phyloP scores from a whole-genome alignment of 257 asterid genomes.

The Solanum gandarillasii region DNA sequence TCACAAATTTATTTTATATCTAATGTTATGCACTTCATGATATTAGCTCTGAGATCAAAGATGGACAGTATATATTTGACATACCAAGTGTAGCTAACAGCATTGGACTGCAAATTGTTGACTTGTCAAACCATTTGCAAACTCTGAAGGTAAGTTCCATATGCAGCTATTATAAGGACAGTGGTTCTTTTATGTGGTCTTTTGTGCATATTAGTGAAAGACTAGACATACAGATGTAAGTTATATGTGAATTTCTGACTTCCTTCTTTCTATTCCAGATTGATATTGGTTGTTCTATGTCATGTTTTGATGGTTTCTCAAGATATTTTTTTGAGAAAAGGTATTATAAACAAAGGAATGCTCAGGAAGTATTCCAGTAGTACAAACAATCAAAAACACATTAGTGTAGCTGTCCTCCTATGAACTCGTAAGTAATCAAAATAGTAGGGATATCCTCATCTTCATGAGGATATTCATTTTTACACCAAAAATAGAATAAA shows the following conservation, averaged over 20 bases:
- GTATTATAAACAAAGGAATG: background rate
- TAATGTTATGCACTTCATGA: conserved; percentile 5
- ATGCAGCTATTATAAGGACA: background rate
- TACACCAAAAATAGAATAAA: background rate
- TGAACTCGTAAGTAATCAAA: background rate
- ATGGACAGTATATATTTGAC: conserved; percentile 79
- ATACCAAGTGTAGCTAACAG: conserved; percentile 70
- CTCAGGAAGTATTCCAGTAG: background rate
- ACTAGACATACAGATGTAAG: background rate
- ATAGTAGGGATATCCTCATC: background rate
- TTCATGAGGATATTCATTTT: background rate
- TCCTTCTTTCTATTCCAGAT: background rate
- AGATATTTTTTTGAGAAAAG: background rate
- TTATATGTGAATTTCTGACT: background rate
- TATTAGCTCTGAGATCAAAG: conserved; percentile 79
- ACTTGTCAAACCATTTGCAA: conserved; percentile 61
- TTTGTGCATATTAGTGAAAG: background rate
- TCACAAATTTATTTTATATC: background rate
- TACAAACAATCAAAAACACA: background rate
- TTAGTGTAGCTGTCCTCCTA: background rate
- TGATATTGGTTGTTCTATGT: background rate
- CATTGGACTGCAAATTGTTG: conserved; percentile 40
- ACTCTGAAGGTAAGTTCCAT: conserved; percentile 48
- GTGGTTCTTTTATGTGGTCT: background rate
- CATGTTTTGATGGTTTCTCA: background rate